Conservation (phyloP, 805 yeast species). For the Isabelozyma pseudorhagii region DNA sequence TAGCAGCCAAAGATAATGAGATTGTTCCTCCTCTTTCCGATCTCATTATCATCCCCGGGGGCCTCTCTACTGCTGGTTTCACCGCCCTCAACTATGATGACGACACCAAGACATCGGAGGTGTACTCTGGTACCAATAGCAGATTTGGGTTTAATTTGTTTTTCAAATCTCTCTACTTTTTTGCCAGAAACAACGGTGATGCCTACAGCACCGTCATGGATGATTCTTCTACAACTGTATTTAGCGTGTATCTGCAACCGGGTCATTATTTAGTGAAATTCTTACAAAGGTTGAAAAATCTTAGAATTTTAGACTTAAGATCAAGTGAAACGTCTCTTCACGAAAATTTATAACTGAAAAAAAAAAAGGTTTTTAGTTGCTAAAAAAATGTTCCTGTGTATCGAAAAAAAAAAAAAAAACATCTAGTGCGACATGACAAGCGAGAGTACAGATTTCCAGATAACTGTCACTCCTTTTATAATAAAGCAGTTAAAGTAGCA, state of each 20-base stretch:
- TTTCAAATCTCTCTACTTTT: constrained; percentile 12
- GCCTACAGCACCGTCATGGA: neutral
- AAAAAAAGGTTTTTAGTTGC: neutral
- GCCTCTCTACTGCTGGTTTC: constrained; percentile 8
- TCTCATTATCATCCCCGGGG: constrained; percentile 10
- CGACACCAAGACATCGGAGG: constrained; percentile 3
- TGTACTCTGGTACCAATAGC: constrained; percentile 7
- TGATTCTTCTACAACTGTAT: neutral
- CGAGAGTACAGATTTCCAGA: too few relatives aligned
- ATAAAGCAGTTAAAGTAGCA: too few relatives aligned
- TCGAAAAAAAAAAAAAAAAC: neutral
- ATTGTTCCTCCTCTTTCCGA: constrained; percentile 12
- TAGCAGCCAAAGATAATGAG: constrained; percentile 1
- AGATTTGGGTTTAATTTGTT: constrained; percentile 17
- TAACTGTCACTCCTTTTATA: too few relatives aligned
- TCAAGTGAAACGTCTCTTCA: constrained; percentile 1
- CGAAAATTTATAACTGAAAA: neutral
- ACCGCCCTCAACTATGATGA: constrained; percentile 1
- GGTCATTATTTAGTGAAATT: constrained; percentile 7
- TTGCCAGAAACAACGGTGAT: constrained; percentile 2
- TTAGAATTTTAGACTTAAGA: constrained; percentile 8
- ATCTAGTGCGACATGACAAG: neutral
- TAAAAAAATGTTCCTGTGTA: neutral
- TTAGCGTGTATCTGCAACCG: neutral
- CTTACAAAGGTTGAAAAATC: constrained; percentile 3